Conservation (phyloP, 768 basidiomycete species). For the Gymnopilus junonius region DNA sequence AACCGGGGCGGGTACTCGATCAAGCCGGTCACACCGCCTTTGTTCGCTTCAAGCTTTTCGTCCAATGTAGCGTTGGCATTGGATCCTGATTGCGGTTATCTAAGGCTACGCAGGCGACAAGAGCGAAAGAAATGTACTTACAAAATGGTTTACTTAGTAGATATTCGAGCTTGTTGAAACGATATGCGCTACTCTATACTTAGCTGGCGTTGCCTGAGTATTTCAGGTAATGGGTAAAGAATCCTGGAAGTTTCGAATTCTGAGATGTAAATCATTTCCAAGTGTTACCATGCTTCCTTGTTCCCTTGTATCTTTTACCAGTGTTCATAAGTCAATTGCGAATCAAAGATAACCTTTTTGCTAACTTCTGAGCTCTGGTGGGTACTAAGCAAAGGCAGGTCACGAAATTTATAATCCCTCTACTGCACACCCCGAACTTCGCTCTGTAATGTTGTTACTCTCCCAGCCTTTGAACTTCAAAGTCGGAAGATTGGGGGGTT, state of each 20-base stretch:
- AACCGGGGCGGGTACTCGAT: background rate
- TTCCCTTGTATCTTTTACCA: background rate
- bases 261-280: background rate
- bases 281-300: background rate
- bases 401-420: background rate
- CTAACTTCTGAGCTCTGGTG: background rate
- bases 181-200: background rate
- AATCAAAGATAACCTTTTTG: background rate
- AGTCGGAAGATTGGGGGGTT: background rate
- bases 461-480: background rate
- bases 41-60: background rate
- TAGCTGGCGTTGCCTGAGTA: background rate
- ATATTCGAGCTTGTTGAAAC: background rate
- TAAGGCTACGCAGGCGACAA: background rate
- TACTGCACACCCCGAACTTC: background rate
- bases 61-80: background rate
- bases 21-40: background rate
- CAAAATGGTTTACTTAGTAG: background rate
- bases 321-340: background rate
- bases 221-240: background rate
- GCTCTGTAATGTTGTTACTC: background rate
- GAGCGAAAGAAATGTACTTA: too few species aligned
- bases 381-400: background rate
- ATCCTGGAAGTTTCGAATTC: background rate
- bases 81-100: background rate